These are phyloP conservation scores for Suillus brevipes DNA, from an alignment of 768 basidiomycete genomes.

Conservation along the genomic window DNA sequence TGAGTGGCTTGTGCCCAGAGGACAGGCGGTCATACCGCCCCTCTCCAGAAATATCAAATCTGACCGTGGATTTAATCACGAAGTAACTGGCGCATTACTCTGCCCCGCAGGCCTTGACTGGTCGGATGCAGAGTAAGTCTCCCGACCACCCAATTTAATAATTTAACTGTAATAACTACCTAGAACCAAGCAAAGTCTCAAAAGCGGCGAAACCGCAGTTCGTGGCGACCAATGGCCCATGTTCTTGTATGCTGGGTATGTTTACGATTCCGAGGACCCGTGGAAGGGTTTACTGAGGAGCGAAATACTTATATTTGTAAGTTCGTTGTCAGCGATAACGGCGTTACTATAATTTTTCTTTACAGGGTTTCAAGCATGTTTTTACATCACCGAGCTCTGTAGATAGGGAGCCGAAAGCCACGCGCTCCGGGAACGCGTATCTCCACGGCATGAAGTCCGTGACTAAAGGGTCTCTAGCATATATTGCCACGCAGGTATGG, in stretches of 20 bases:
- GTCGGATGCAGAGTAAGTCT: neutral
- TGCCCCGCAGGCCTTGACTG: neutral
- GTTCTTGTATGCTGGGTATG: neutral
- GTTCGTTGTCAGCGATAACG: neutral
- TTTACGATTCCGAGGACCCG: neutral
- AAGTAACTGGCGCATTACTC: neutral
- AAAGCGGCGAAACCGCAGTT: neutral
- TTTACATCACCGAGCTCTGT: too few relatives aligned
- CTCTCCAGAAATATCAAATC: neutral
- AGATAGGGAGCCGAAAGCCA: too few relatives aligned
- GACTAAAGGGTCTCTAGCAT: too few relatives aligned
- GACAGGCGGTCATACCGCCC: neutral
- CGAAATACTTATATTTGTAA: neutral
- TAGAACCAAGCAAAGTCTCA: neutral
- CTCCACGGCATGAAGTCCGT: too few relatives aligned
- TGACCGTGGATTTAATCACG: neutral
- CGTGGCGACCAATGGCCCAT: neutral
- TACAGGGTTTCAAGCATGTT: neutral
- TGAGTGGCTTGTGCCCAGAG: neutral
- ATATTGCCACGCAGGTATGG: too few relatives aligned
- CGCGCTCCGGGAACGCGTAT: too few relatives aligned
- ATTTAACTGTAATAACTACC: neutral
- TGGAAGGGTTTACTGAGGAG: neutral
- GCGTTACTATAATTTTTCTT: neutral
- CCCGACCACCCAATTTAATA: too few relatives aligned